phyloP scores from a whole-genome alignment of 768 basidiomycete species.

The Tricholoma hemisulphureum region DNA sequence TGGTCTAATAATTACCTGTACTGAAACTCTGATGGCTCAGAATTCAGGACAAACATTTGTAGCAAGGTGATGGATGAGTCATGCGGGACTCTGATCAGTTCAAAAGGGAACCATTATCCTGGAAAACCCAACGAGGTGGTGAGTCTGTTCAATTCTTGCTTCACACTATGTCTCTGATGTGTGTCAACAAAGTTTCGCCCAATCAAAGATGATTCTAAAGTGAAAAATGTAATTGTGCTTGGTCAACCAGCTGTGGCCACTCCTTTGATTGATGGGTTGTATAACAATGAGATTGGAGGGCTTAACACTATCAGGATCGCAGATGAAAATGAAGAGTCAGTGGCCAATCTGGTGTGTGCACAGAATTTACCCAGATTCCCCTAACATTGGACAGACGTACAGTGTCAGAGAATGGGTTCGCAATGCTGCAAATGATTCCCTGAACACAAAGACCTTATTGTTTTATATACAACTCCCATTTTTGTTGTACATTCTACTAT shows the following conservation, averaged over 20 bases:
- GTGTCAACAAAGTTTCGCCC: not conserved
- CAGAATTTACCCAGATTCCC: no score
- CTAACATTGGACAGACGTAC: not conserved
- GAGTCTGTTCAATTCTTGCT: not conserved
- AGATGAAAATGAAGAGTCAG: not conserved
- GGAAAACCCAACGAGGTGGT: slow-evolving; percentile 1
- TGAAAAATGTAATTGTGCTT: slow-evolving; percentile 13
- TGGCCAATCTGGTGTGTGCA: not conserved
- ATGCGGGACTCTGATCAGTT: slow-evolving; percentile 9
- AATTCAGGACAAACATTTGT: slow-evolving; percentile 3
- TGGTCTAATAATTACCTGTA: slow-evolving; percentile 5
- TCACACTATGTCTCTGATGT: not conserved
- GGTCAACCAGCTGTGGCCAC: slow-evolving; percentile 2
- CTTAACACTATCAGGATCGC: slow-evolving; percentile 1
- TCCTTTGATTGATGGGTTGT: not conserved
- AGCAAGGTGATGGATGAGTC: slow-evolving; percentile 15
- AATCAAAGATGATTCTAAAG: slow-evolving; percentile 1
- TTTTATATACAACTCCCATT: not conserved
- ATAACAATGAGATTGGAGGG: slow-evolving; percentile 8
- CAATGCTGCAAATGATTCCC: not conserved
- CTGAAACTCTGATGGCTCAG: not conserved
- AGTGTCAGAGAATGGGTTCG: slow-evolving; percentile 4
- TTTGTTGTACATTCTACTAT: not conserved
- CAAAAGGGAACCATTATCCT: slow-evolving; percentile 14
- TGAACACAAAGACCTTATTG: not conserved